These are phyloP conservation scores for Vaccinium corymbosum DNA, from an alignment of 148 eudicot species.

Conservation along the genomic window DNA sequence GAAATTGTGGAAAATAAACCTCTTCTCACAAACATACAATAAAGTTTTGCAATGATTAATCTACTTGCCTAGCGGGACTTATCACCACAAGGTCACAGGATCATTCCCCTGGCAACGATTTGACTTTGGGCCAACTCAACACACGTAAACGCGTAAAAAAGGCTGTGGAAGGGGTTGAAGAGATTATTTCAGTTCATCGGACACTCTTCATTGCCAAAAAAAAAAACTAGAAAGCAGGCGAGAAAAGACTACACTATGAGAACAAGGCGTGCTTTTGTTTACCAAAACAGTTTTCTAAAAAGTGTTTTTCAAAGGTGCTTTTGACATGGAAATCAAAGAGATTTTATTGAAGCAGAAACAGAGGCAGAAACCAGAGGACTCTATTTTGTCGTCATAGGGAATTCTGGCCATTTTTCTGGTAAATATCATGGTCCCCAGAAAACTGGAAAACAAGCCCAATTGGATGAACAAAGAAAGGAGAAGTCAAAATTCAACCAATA, in stretches of 20 bases:
- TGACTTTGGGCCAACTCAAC: no score
- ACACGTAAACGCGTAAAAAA: no score
- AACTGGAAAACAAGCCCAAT: conserved; percentile 4
- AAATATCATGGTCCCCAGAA: not conserved
- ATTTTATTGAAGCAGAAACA: not conserved
- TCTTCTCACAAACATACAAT: not conserved
- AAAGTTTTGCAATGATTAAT: no score
- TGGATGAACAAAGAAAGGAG: not conserved
- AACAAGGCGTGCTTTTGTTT: not conserved
- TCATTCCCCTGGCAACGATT: no score
- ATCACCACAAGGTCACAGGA: no score
- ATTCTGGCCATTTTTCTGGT: not conserved
- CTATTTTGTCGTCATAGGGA: not conserved
- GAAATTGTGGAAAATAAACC: not conserved
- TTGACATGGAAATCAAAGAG: not conserved
- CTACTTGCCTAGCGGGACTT: no score
- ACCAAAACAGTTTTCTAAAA: not conserved
- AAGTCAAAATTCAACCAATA: not conserved
- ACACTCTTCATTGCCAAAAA: no score
- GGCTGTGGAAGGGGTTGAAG: no score
- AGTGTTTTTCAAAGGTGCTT: not conserved
- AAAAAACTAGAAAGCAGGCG: not conserved
- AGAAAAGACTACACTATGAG: not conserved
- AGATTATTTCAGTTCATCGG: no score
- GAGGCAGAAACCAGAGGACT: conserved; percentile 4